These are phyloP conservation scores for Fusarium nygamai DNA, from an alignment of 2,329 filamentous ascomycete species.

Conservation along the genomic window DNA sequence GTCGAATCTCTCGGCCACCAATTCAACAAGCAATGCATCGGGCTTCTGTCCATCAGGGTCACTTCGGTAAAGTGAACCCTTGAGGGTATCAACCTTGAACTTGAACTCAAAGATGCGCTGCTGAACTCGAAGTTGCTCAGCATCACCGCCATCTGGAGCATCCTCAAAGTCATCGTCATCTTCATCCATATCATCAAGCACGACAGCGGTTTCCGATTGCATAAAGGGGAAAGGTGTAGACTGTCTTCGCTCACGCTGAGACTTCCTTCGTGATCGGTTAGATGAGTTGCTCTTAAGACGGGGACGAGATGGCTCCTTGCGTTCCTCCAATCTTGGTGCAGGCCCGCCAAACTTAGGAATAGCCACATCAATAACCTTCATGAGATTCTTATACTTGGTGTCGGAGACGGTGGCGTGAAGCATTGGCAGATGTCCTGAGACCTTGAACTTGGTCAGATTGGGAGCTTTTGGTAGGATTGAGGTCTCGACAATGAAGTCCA, in stretches of 20 bases:
- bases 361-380: constrained; percentile 95
- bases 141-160: constrained; percentile 65
- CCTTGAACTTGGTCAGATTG: constrained; percentile 88
- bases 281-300: constrained; percentile 59
- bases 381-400: constrained; percentile 94
- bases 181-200: constrained; percentile 80
- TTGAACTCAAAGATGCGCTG: constrained; percentile 96
- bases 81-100: constrained; percentile 93
- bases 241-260: constrained; percentile 62
- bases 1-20: constrained; percentile 89
- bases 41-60: constrained; percentile 79
- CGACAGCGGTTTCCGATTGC: constrained; percentile 76
- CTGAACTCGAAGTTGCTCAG: constrained; percentile 75
- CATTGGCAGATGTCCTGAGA: constrained; percentile 91
- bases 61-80: constrained; percentile 89
- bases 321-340: constrained; percentile 38
- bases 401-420: constrained; percentile 93
- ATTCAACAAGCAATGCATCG: constrained; percentile 86
- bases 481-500: constrained; percentile 94
- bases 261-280: constrained; percentile 55
- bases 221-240: constrained; percentile 81
- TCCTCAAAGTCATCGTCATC: constrained; percentile 75
- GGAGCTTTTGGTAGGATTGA: constrained; percentile 97
- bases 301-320: constrained; percentile 50
- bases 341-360: constrained; percentile 80